phyloP scores from a whole-genome alignment of 257 asterid species.

The Schizonepeta tenuifolia region DNA sequence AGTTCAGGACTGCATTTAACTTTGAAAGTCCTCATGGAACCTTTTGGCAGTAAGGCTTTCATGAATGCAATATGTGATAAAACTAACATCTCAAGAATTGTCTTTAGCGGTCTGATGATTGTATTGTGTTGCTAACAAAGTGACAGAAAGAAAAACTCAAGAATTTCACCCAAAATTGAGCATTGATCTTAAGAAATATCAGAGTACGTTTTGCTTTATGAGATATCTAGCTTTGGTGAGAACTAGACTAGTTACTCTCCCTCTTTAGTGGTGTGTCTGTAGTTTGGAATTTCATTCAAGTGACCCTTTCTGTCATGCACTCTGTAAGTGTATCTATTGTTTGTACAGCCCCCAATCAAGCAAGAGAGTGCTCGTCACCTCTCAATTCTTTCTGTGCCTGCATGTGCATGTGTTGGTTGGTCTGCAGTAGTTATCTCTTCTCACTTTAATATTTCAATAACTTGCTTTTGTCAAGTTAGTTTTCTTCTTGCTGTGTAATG shows the following conservation, averaged over 20 bases:
- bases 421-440: not conserved
- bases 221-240: not conserved
- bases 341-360: not conserved
- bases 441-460: not conserved
- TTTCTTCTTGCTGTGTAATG: not conserved
- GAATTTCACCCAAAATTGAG: not conserved
- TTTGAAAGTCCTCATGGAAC: not conserved
- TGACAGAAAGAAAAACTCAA: not conserved
- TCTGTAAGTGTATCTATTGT: not conserved
- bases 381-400: not conserved
- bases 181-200: not conserved
- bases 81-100: not conserved
- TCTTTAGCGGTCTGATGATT: not conserved
- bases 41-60: not conserved
- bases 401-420: not conserved
- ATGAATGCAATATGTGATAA: not conserved
- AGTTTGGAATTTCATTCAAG: not conserved
- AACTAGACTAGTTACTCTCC: not conserved
- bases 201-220: not conserved
- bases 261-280: not conserved
- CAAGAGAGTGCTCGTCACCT: not conserved
- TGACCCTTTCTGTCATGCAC: not conserved
- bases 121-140: not conserved
- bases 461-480: not conserved
- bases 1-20: not conserved